These are phyloP conservation scores for Verbascum thapsus DNA, from an alignment of 257 asterid genomes.

Conservation along the genomic window DNA sequence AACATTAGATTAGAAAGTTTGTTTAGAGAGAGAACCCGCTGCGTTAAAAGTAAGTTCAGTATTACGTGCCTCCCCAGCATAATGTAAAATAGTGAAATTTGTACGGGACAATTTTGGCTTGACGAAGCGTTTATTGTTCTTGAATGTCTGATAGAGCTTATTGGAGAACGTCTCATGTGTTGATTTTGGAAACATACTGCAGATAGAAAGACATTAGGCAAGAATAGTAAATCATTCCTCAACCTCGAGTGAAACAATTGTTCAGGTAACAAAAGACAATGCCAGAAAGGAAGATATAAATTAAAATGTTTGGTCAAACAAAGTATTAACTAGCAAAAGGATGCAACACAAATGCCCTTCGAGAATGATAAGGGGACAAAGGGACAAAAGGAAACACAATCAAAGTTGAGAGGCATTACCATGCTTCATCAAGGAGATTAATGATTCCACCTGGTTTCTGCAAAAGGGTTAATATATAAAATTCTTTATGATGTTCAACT, in stretches of 20 bases:
- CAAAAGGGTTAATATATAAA: conserved; percentile 36
- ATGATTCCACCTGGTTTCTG: conserved; percentile 99
- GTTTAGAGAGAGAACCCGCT: conserved; percentile 25
- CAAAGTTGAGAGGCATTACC: conserved; percentile 48
- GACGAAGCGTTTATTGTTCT: conserved; percentile 83
- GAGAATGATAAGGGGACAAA: conserved; percentile 3
- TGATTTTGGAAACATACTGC: conserved; percentile 99
- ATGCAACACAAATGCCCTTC: conserved; percentile 23
- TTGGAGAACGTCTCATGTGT: conserved; percentile 94
- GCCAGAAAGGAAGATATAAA: background rate
- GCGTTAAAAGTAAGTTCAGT: conserved; percentile 21
- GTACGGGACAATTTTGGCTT: conserved; percentile 98
- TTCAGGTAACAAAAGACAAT: conserved; percentile 15
- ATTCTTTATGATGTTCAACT: conserved; percentile 10
- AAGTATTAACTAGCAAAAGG: conserved; percentile 21
- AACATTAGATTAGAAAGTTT: conserved; percentile 30
- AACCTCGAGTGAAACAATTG: conserved; percentile 10
- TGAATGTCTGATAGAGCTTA: conserved; percentile 94
- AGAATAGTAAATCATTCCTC: conserved; percentile 29
- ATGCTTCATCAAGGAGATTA: conserved; percentile 98
- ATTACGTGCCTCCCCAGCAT: conserved; percentile 93
- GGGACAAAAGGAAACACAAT: conserved; percentile 18
- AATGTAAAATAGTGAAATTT: conserved; percentile 81
- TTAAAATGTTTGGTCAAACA: conserved; percentile 14
- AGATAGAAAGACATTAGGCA: conserved; percentile 33